Base-by-base conservation (phyloP, 2,329 filamentous ascomycete genomes). In the Fusarium sp. region DNA sequence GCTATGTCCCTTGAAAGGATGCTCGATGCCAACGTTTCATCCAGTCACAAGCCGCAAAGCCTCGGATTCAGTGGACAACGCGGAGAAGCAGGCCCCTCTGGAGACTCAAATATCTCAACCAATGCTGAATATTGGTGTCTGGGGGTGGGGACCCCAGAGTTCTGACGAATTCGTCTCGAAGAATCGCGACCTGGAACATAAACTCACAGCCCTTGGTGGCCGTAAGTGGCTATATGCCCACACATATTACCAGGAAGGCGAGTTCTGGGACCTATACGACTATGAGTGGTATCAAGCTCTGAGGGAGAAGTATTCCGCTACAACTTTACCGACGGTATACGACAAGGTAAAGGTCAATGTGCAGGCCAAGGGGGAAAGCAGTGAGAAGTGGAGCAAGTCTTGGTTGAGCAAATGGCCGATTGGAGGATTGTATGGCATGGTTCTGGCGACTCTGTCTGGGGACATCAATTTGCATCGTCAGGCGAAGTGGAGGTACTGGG, bases 171-270 rank as follows among this genome's bases (percentile, higher is more conserved):
- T 94, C 77, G 84, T 94, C 0, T 80, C 81, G 6, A 88, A 89
- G 65, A 96, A 96, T 79, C 87, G 91, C 3, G 86, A 84, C 39
- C 85, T 96, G 4, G 94, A 96, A 81, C 80, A 82, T 3, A 91
- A 92, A 73, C 85, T 95, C 2, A 83, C 83, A 16, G 86, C 89
- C 50, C 85, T 95, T 0, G 90, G 91, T 14, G 94, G 94, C 0
- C 90, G 92, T 84, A 96, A 96, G 82, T 95, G 93, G 92, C 83
- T 96, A 4, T 96, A 96, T 80, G 93, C 94, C 1, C 92, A 95
- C 76, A 91, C 92, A 0, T 95, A 94, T 82, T 95, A 95, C 79
- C 87, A 87, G 1, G 88, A 93, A 73, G 83, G 87, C 0, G 89
- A 92, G 76, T 94, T 93, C 80, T 92, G 91, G 90, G 75, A 81